These are phyloP conservation scores for Capsicum pubescens DNA, from an alignment of 257 asterid genomes.

Conservation along the genomic window DNA sequence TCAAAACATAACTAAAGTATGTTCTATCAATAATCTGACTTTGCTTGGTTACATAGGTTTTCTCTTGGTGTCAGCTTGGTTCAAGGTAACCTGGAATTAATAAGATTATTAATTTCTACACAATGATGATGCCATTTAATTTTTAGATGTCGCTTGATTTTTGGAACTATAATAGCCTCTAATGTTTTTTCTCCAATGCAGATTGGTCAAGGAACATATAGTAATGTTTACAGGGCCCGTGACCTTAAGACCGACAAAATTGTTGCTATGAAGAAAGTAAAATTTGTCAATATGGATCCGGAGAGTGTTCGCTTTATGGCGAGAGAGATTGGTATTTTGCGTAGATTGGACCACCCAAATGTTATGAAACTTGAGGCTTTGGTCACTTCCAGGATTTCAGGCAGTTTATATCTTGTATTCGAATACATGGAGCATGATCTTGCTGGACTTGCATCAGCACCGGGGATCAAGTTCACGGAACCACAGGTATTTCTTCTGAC, in stretches of 20 bases:
- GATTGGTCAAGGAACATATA: conserved; percentile 42
- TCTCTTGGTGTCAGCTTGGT: background rate
- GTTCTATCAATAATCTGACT: background rate
- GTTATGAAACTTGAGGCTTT: conserved; percentile 39
- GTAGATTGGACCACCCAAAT: conserved; percentile 35
- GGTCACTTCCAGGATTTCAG: conserved; percentile 36
- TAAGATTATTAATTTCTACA: background rate
- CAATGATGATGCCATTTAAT: background rate
- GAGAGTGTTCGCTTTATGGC: conserved; percentile 41
- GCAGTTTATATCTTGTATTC: conserved; percentile 33
- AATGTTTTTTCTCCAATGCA: conserved; percentile 20
- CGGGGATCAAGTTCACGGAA: conserved; percentile 33
- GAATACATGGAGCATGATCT: conserved; percentile 42
- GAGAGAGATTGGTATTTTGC: conserved; percentile 34
- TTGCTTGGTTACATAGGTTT: background rate
- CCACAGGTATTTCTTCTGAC: conserved; percentile 33
- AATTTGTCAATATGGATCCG: conserved; percentile 35
- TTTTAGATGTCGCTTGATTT: background rate
- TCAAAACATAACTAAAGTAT: background rate
- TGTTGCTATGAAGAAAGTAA: conserved; percentile 38
- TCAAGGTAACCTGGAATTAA: background rate
- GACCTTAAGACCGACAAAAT: conserved; percentile 31
- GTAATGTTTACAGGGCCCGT: conserved; percentile 34
- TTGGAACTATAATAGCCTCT: background rate
- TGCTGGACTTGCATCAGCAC: conserved; percentile 35